Conservation (phyloP, 345 rosid genomes). For the Aurinia saxatilis region DNA sequence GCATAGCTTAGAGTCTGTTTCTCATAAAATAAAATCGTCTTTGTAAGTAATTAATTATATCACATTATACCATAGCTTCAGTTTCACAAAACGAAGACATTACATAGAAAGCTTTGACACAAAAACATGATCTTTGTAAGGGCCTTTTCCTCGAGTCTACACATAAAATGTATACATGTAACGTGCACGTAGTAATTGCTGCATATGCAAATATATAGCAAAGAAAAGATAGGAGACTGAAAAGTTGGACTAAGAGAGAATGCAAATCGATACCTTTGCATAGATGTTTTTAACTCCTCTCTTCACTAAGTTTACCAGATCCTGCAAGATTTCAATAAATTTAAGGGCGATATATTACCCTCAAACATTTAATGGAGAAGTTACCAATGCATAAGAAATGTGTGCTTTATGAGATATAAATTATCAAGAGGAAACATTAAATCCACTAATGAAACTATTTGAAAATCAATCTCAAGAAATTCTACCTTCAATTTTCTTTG, state of each 20-base stretch:
- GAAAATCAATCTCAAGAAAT: background rate
- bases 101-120: too few relatives aligned
- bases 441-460: background rate
- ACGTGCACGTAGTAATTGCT: background rate
- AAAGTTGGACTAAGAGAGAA: background rate
- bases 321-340: constrained; percentile 30
- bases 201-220: background rate
- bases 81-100: too few relatives aligned
- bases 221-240: background rate
- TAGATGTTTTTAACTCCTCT: constrained; percentile 73
- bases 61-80: too few relatives aligned
- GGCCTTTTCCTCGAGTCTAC: constrained; percentile 79
- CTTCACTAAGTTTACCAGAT: constrained; percentile 65
- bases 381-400: constrained; percentile 44
- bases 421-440: background rate
- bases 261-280: constrained; percentile 57
- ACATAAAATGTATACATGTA: constrained; percentile 1
- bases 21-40: too few relatives aligned
- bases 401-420: constrained; percentile 2
- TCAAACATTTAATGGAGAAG: background rate
- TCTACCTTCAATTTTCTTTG: constrained; percentile 73
- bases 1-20: too few relatives aligned
- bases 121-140: too few relatives aligned
- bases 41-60: too few relatives aligned
- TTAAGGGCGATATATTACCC: constrained; percentile 1